Evolutionary conservation across 805 yeast genomes (phyloP).

Genomic region (Priceomyces melissophilus): DNA sequence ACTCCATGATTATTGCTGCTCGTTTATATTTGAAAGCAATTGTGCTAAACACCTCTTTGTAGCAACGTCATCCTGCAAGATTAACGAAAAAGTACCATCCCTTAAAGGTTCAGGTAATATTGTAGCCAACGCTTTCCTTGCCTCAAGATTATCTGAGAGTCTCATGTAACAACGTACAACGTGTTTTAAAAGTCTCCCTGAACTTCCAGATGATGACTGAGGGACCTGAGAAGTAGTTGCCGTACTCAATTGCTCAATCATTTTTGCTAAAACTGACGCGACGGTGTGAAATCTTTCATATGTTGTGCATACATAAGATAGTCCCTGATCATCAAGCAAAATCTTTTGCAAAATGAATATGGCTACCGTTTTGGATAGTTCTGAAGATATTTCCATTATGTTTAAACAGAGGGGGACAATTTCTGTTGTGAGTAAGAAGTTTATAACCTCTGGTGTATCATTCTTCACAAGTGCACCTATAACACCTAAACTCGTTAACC

Average conservation of each 20-base stretch:
- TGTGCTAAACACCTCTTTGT: conserved; percentile 87
- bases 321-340: conserved; percentile 85
- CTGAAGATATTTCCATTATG: conserved; percentile 94
- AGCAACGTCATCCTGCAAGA: conserved; percentile 80
- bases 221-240: conserved; percentile 46
- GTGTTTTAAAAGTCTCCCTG: conserved; percentile 85
- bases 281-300: conserved; percentile 94
- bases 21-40: conserved; percentile 60
- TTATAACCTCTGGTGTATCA: conserved; percentile 92
- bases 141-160: conserved; percentile 84
- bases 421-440: conserved; percentile 89
- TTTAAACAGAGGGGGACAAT: conserved; percentile 92
- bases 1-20: conserved; percentile 10
- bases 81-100: conserved; percentile 78
- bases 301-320: conserved; percentile 90
- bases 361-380: conserved; percentile 92
- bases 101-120: conserved; percentile 84
- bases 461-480: conserved; percentile 95
- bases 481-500: conserved; percentile 92
- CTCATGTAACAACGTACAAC: conserved; percentile 92
- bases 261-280: conserved; percentile 76
- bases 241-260: conserved; percentile 75
- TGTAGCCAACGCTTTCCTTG: conserved; percentile 79
- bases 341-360: conserved; percentile 94
- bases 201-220: conserved; percentile 36